phyloP scores from a whole-genome alignment of 805 yeast species.

The Starmerella bombi region DNA sequence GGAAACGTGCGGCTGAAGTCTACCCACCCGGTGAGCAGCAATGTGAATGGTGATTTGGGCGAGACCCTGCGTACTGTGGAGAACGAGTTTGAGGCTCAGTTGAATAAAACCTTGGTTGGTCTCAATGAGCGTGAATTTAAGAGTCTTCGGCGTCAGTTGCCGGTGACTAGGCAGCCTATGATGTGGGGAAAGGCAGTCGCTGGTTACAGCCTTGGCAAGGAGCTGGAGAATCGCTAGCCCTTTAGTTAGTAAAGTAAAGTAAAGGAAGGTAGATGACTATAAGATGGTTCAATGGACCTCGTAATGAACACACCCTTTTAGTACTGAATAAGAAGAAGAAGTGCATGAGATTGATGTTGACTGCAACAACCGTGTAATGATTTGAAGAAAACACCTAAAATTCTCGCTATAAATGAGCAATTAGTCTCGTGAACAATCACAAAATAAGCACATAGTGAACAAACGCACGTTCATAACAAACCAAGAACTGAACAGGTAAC shows the following conservation, averaged over 20 bases:
- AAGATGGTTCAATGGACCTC: no score
- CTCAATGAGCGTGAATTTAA: slow-evolving; percentile 76
- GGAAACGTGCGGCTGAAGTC: slow-evolving; percentile 78
- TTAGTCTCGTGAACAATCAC: no score
- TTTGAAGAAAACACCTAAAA: no score
- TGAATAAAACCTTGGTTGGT: slow-evolving; percentile 50
- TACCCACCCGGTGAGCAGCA: slow-evolving; percentile 22
- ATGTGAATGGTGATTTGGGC: slow-evolving; percentile 16
- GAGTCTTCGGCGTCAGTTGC: slow-evolving; percentile 75
- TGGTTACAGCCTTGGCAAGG: slow-evolving; percentile 62
- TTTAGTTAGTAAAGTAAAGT: not conserved
- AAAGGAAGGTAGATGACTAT: no score
- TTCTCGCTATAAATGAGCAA: no score
- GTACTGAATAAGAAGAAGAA: no score
- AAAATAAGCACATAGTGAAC: no score
- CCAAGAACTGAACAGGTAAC: no score
- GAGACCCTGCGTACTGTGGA: slow-evolving; percentile 38
- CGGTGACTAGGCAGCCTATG: slow-evolving; percentile 79
- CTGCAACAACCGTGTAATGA: no score
- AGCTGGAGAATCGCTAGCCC: slow-evolving; percentile 15
- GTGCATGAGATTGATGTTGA: no score
- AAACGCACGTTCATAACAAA: no score
- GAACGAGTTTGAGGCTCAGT: slow-evolving; percentile 41
- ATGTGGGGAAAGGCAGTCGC: slow-evolving; percentile 94
- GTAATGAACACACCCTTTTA: no score